Evolutionary conservation across 805 yeast genomes (phyloP).

Genomic region (Ogataea pini): DNA sequence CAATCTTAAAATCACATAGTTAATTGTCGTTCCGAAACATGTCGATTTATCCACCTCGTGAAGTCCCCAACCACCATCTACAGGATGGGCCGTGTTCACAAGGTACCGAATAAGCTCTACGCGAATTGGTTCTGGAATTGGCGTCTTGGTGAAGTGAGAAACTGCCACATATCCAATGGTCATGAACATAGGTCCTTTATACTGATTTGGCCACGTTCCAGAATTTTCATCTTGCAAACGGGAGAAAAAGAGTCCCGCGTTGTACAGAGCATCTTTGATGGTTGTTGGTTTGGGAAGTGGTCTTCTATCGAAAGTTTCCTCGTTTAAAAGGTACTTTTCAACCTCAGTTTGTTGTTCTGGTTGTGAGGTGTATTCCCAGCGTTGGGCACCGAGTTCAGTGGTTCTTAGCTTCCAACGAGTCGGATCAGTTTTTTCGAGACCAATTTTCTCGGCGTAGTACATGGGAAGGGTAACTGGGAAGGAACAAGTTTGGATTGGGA

Average conservation of each 20-base stretch:
- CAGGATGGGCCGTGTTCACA: constrained; percentile 92
- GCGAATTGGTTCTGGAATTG: constrained; percentile 64
- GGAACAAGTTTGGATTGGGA: no score
- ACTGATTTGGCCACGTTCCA: constrained; percentile 91
- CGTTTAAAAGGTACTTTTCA: constrained; percentile 51
- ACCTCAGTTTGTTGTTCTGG: constrained; percentile 53
- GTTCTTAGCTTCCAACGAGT: constrained; percentile 72
- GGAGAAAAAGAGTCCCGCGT: constrained; percentile 72
- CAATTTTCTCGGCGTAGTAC: constrained; percentile 68
- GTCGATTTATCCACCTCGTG: constrained; percentile 92
- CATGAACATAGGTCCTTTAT: constrained; percentile 98
- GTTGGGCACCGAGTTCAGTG: constrained; percentile 72
- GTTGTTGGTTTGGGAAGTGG: constrained; percentile 36
- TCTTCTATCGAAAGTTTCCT: constrained; percentile 21
- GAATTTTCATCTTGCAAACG: constrained; percentile 69
- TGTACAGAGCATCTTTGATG: constrained; percentile 57
- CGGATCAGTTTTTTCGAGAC: constrained; percentile 68
- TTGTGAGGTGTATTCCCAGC: constrained; percentile 68
- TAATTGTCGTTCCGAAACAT: constrained; percentile 89
- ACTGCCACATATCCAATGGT: constrained; percentile 84
- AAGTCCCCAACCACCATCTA: constrained; percentile 99
- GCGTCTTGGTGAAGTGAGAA: constrained; percentile 64
- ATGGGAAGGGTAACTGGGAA: constrained; percentile 8
- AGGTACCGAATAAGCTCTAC: constrained; percentile 80
- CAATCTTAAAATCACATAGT: constrained; percentile 78